Evolutionary conservation across 129 eudicot species (phyloP).

Genomic region (Glebionis coronaria): DNA sequence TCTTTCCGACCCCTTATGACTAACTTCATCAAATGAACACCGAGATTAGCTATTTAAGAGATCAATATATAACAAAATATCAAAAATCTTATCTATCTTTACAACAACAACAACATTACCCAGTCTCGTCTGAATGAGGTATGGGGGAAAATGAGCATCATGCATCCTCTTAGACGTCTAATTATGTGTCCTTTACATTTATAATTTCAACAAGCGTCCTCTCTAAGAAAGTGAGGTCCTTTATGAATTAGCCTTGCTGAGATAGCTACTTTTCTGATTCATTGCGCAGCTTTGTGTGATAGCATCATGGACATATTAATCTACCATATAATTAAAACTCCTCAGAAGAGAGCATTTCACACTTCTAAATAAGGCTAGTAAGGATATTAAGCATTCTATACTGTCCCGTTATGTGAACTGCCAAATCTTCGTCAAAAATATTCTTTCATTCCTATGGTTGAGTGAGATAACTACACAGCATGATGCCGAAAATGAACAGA

Average conservation of each 20-base stretch:
- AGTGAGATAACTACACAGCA: not conserved
- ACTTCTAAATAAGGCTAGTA: not conserved
- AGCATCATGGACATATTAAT: too few species aligned
- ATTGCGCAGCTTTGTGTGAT: too few species aligned
- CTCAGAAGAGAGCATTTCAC: not conserved
- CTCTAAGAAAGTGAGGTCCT: not conserved
- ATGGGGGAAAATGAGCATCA: not conserved
- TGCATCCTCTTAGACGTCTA: not conserved
- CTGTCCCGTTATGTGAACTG: too few species aligned
- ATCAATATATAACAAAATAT: too few species aligned
- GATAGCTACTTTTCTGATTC: too few species aligned
- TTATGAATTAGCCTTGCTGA: not conserved
- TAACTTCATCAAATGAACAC: too few species aligned
- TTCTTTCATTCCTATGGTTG: conserved; percentile 5
- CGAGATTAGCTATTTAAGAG: too few species aligned
- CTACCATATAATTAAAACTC: not conserved
- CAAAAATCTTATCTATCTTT: too few species aligned
- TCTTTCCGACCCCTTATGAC: too few species aligned
- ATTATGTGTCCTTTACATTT: not conserved
- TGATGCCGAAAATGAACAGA: conserved; percentile 5
- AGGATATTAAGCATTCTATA: not conserved
- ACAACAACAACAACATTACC: too few species aligned
- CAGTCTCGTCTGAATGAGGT: too few species aligned
- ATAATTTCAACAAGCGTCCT: not conserved
- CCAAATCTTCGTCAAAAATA: not conserved